Evolutionary conservation across 2,329 filamentous ascomycete species (phyloP).

Genomic region (Neopestalotiopsis sp.): DNA sequence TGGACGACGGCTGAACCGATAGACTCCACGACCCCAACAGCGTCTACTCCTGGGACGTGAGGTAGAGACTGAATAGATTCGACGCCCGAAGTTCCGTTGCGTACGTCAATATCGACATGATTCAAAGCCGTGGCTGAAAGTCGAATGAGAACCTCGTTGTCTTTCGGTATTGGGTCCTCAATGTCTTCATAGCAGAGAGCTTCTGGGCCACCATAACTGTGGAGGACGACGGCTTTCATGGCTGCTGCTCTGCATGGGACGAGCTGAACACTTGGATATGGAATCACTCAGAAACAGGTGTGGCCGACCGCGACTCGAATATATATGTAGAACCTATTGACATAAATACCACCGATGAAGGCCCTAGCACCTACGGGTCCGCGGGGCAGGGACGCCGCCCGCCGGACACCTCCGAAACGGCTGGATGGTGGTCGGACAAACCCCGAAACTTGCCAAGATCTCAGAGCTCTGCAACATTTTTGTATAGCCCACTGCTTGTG

Average conservation of each 20-base stretch:
- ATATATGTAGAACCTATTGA: background rate
- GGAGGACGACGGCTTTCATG: slow-evolving; percentile 16
- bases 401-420: background rate
- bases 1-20: background rate
- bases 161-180: slow-evolving; percentile 2
- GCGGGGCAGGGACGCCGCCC: background rate
- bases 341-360: background rate
- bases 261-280: too few species aligned
- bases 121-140: slow-evolving; percentile 13
- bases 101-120: slow-evolving; percentile 17
- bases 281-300: too few species aligned
- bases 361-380: background rate
- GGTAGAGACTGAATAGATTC: slow-evolving; percentile 8
- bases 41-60: slow-evolving; percentile 16
- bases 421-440: background rate
- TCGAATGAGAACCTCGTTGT: slow-evolving; percentile 10
- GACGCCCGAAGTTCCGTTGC: slow-evolving; percentile 12
- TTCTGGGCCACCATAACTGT: slow-evolving; percentile 2
- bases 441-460: background rate
- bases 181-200: slow-evolving; percentile 10
- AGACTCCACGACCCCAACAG: slow-evolving; percentile 7
- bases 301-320: too few species aligned
- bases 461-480: background rate
- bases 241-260: too few species aligned
- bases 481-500: too few species aligned